Evolutionary conservation across 2,329 filamentous ascomycete species (phyloP).

Genomic region (Aspergillus clavatus): DNA sequence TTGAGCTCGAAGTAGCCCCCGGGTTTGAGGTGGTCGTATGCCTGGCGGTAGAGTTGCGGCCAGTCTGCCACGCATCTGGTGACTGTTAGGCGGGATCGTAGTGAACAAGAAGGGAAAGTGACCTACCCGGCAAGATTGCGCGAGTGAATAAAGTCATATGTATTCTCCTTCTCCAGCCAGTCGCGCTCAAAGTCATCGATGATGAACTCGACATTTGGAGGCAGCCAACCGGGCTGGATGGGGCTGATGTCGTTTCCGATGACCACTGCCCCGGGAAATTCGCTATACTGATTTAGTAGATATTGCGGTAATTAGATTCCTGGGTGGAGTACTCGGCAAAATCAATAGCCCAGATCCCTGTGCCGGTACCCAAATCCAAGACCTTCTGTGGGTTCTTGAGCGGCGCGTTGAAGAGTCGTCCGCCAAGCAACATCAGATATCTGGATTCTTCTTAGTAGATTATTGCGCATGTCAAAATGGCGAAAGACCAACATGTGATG

Average conservation of each 20-base stretch:
- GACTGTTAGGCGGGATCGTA: slow-evolving; percentile 11
- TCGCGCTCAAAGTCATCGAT: slow-evolving; percentile 26
- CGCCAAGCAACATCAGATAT: too few species aligned
- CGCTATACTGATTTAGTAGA: too few species aligned
- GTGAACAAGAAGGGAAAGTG: too few species aligned
- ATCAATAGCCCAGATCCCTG: slow-evolving; percentile 22
- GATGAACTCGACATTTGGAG: slow-evolving; percentile 28
- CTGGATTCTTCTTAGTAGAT: too few species aligned
- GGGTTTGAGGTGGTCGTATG: slow-evolving; percentile 22
- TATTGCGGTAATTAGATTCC: too few species aligned
- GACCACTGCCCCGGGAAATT: slow-evolving; percentile 37
- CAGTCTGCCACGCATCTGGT: slow-evolving; percentile 11
- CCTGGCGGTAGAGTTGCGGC: slow-evolving; percentile 6
- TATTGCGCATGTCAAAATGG: too few species aligned
- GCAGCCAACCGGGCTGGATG: slow-evolving; percentile 43
- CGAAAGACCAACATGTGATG: too few species aligned
- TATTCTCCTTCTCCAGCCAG: slow-evolving; percentile 20
- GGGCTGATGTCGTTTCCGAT: slow-evolving; percentile 47
- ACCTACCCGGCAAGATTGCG: slow-evolving; percentile 16
- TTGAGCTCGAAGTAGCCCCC: slow-evolving; percentile 28
- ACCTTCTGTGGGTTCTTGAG: too few species aligned
- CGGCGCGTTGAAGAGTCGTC: too few species aligned
- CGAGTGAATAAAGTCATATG: slow-evolving; percentile 30
- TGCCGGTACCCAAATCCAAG: slow-evolving; percentile 10
- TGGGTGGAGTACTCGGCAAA: slow-evolving; percentile 24